These are phyloP conservation scores for Penicillium lagena DNA, from an alignment of 495 filamentous ascomycete genomes.

Conservation along the genomic window DNA sequence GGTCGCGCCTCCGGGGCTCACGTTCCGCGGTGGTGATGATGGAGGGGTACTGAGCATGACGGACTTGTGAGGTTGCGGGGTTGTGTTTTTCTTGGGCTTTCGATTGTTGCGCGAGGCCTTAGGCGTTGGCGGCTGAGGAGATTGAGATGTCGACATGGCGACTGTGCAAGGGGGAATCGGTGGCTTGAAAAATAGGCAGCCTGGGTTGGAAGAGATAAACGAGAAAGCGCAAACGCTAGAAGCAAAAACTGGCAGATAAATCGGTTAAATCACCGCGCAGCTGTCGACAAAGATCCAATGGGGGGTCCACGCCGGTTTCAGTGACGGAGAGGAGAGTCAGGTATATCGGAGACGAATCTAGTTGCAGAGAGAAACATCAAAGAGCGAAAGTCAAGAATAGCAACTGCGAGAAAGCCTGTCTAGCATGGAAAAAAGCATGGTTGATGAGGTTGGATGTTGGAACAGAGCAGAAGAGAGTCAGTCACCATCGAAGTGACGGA, in stretches of 20 bases:
- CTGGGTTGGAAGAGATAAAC: conserved; percentile 19
- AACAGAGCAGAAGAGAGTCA: too few relatives aligned
- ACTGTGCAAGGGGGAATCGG: conserved; percentile 2
- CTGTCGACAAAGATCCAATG: conserved; percentile 14
- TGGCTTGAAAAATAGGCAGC: conserved; percentile 45
- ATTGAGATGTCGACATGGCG: conserved; percentile 35
- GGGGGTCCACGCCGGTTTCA: conserved; percentile 5
- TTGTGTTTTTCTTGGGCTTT: conserved; percentile 31
- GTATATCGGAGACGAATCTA: background rate
- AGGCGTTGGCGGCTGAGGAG: conserved; percentile 30
- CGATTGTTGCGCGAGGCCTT: conserved; percentile 35
- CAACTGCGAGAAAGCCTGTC: background rate
- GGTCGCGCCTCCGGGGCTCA: conserved; percentile 27
- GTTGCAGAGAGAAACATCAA: background rate
- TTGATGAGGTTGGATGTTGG: background rate
- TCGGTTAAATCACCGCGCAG: conserved; percentile 31
- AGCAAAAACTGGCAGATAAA: conserved; percentile 8
- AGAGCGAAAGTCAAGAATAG: background rate
- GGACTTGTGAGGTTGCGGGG: conserved; percentile 24
- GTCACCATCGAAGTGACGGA: background rate
- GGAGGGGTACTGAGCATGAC: conserved; percentile 34
- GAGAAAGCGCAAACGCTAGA: conserved; percentile 9
- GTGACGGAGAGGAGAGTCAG: background rate
- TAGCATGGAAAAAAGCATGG: background rate
- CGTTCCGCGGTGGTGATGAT: conserved; percentile 34